Evolutionary conservation across 2,329 filamentous ascomycete genomes (phyloP), one percentile per base, ranked within the genome.

Genomic region (Dactylellina parvicollis): DNA sequence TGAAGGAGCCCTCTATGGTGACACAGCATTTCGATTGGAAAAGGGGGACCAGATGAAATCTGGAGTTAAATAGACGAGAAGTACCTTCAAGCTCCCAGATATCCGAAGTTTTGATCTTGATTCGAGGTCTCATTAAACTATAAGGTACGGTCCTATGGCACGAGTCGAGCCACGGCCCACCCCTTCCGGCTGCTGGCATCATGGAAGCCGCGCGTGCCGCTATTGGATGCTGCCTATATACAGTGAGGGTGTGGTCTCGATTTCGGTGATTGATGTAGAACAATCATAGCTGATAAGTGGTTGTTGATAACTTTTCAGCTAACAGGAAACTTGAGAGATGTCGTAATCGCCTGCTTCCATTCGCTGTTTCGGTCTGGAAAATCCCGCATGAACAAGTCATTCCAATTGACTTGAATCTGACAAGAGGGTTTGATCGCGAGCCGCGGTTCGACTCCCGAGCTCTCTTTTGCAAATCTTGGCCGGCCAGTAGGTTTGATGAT

Each of bases 21-120:
- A 40, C 61, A 66, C 61, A 42, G 40, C 50, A 66, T 66, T 7
- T 30, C 34, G 50, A 40, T 57, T 66, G 20, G 49, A 49, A 44
- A 34, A 65, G 56, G 20, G 34, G 57, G 34, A 52, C 38, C 26
- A 32, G 47, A 40, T 38, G 46, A 44, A 28, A 49, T 14, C 5
- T n/a, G n/a, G 16, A 2, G 10, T 22, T 7, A 2, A 4, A 22
- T n/a, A 49, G 24, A 28, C 2, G 26, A 8, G 16, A 40, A 16
- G 12, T 5, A 10, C 2, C 38, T 26, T 46, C 44, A 22, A 36
- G 56, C 44, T 28, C n/a, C 34, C 47, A 46, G 7, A 16, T 36
- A 24, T 38, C 28, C 28, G 14, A 26, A 18, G 10, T 22, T 20
- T n/a, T 24, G 14, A 8, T 54, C 30, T 12, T 54, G 14, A n/a